Evolutionary conservation across 345 rosid genomes (phyloP).

Genomic region (Ceriops zippeliana): DNA sequence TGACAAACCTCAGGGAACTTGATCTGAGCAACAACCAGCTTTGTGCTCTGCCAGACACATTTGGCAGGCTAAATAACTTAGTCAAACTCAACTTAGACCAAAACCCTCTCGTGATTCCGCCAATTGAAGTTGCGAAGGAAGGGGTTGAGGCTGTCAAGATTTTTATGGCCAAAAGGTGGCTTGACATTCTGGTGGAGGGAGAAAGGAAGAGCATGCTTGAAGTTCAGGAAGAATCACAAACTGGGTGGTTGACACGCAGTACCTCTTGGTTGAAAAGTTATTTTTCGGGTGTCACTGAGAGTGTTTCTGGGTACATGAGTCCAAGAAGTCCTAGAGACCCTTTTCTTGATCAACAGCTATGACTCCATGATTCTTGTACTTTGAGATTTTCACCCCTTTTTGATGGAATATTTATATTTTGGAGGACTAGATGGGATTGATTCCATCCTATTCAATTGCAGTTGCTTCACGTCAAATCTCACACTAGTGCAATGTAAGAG

Average conservation of each 20-base stretch:
- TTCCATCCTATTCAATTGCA: neutral
- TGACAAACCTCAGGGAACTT: constrained; percentile 73
- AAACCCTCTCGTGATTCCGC: constrained; percentile 75
- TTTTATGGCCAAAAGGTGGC: constrained; percentile 78
- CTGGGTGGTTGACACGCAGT: constrained; percentile 82
- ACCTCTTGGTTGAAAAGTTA: constrained; percentile 65
- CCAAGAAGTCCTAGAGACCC: constrained; percentile 53
- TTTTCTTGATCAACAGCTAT: constrained; percentile 75
- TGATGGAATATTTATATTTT: neutral
- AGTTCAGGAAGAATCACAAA: constrained; percentile 42
- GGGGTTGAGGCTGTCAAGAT: constrained; percentile 71
- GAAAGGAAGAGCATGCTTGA: constrained; percentile 51
- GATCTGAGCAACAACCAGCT: constrained; percentile 91
- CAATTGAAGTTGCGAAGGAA: constrained; percentile 49
- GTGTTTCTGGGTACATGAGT: constrained; percentile 47
- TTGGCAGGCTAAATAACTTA: constrained; percentile 72
- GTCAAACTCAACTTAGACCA: constrained; percentile 63
- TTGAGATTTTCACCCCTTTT: neutral
- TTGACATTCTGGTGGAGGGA: constrained; percentile 62
- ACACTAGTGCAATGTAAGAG: neutral
- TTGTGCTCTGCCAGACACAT: constrained; percentile 70
- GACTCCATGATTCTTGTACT: constrained; percentile 8
- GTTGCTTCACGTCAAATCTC: neutral
- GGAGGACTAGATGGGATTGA: neutral
- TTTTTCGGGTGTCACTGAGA: constrained; percentile 41